Base-by-base conservation (phyloP, 2,329 filamentous ascomycete species). In the Helotiales sp. region DNA sequence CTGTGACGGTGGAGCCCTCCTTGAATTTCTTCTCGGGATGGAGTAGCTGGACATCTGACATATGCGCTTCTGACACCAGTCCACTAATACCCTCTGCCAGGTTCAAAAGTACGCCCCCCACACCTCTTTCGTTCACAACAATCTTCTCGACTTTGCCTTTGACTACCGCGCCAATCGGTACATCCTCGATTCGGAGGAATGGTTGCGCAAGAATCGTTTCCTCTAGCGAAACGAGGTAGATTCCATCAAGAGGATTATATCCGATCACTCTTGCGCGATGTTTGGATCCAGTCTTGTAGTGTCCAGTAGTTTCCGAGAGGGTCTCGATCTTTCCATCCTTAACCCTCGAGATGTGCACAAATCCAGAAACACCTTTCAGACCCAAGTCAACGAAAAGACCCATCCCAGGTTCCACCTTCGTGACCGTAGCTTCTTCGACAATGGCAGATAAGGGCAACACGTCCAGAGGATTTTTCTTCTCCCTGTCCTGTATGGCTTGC, bases 11-110 rank as follows among this genome's bases (percentile, higher is more conserved):
- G 79, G 92, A 87, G 1, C 93, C 93, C 77, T 95, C 92, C 68
- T 91, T 88, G 80, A 97, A 99, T 77, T 97, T 98, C 83, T 95
- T 96, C 79, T 99, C 96, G 0, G 96, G 96, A 75, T 97, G 92
- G 76, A 96, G 92, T 26, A 99, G 83, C 68, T 89, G 89, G 15
- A 96, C 87, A 77, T 99, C 96, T 54, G 96, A 91, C 73, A 99
- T 84, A 77, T 99, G 96, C 76, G 90, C 89, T 75, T 95, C 92
- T 3, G 93, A 87, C 2, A 98, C 93, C 65, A 97, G 86, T n/a
- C 93, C 96, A 60, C 88, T 90, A 71, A 99, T 93, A 54, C 92
- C 92, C 49, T 97, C 93, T 8, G 93, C 90, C 61, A 99, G 80
- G 73, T 91, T 92, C 61, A 98, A 86, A 28, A 98, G 86, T 32